Percentiles rank a stretch among this genome's conserved stretches.
Evolutionary conservation across 371 early-diverging fungal genomes (phyloP).

Genomic region (Phascolomyces articulosus): DNA sequence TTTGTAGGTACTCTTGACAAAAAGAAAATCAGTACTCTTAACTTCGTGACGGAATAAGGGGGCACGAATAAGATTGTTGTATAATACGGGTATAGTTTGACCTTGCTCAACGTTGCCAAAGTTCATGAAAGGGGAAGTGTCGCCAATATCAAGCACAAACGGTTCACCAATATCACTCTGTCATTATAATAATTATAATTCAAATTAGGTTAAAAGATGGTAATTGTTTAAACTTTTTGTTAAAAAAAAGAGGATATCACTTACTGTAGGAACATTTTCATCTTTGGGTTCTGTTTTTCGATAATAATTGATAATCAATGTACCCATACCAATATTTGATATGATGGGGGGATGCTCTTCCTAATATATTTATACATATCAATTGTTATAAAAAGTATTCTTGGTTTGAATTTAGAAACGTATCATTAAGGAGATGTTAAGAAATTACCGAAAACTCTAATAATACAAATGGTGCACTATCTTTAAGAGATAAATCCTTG

Average conservation of each 20-base stretch:
- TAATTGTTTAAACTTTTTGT: not conserved
- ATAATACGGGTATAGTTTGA: constrained; percentile 83
- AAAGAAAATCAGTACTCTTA: constrained; percentile 82
- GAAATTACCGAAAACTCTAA: constrained; percentile 89
- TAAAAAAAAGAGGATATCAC: too few species aligned
- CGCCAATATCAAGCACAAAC: constrained; percentile 90
- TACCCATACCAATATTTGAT: constrained; percentile 98
- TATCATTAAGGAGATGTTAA: too few species aligned
- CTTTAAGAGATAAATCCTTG: constrained; percentile 92
- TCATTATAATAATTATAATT: not conserved
- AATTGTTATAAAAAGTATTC: too few species aligned
- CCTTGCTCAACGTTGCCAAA: constrained; percentile 97
- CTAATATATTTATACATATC: too few species aligned
- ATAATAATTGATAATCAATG: constrained; percentile 95
- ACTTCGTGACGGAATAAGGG: constrained; percentile 91
- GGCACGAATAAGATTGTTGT: constrained; percentile 97
- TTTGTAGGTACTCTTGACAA: constrained; percentile 79
- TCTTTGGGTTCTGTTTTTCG: constrained; percentile 92
- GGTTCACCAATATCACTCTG: constrained; percentile 83
- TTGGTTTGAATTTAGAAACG: too few species aligned
- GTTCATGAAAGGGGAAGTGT: constrained; percentile 96
- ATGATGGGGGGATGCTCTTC: constrained; percentile 99
- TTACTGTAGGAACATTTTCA: constrained; percentile 70
- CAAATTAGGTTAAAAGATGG: not conserved
- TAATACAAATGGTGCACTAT: constrained; percentile 83